Conservation (phyloP, 306 rosid genomes). For the Cicer cuneatum region DNA sequence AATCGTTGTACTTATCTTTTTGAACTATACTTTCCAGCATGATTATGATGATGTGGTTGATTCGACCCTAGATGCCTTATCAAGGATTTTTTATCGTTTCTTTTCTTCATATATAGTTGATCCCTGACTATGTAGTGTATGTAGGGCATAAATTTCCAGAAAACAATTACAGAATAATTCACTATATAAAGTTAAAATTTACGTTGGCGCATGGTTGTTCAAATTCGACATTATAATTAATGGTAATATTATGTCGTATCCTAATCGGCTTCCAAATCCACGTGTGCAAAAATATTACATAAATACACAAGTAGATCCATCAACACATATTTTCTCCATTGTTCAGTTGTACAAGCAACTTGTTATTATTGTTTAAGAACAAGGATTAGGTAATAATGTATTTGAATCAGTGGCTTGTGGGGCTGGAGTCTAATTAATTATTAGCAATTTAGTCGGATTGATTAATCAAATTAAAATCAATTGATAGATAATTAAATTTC, state of each 20-base stretch:
- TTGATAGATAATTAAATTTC: no score
- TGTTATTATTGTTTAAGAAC: constrained; percentile 41
- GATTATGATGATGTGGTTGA: constrained; percentile 8
- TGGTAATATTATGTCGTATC: constrained; percentile 27
- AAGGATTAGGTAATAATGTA: constrained; percentile 46
- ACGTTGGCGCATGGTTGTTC: neutral
- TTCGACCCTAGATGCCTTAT: constrained; percentile 34
- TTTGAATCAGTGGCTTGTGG: constrained; percentile 43
- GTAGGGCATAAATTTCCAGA: constrained; percentile 10
- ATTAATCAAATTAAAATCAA: constrained; percentile 19
- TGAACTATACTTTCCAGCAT: neutral
- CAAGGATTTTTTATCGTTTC: neutral
- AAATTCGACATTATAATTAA: constrained; percentile 13
- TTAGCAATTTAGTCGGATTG: constrained; percentile 31
- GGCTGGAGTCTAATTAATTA: constrained; percentile 37
- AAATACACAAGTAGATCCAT: constrained; percentile 40
- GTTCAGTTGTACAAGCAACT: constrained; percentile 41
- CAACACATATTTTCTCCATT: constrained; percentile 39
- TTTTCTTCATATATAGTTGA: constrained; percentile 15
- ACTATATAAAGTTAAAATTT: neutral
- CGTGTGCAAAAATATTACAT: constrained; percentile 33
- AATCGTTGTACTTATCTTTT: constrained; percentile 37
- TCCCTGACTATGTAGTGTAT: neutral
- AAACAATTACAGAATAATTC: constrained; percentile 10
- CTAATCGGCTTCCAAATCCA: constrained; percentile 41